Percentiles rank a stretch among this genome's conserved stretches.
Conservation (phyloP, 345 rosid species). For the Salix koriyanagi region DNA sequence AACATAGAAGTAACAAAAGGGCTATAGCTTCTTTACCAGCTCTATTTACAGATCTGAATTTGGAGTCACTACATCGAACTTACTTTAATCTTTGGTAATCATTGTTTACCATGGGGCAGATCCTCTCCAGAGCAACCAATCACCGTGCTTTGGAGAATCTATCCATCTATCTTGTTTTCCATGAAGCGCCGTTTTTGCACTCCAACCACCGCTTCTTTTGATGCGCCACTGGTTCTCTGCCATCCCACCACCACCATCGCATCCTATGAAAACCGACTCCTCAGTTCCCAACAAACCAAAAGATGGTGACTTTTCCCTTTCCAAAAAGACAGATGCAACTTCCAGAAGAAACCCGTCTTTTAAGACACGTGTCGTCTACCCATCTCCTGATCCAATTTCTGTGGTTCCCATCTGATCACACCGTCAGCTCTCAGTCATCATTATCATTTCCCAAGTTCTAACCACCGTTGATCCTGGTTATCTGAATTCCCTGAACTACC, state of each 20-base stretch:
- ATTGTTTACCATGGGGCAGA: no score
- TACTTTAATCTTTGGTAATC: no score
- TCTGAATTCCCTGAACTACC: conserved; percentile 20
- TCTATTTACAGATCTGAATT: no score
- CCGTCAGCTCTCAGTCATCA: no score
- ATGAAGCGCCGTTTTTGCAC: background rate
- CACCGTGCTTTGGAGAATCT: background rate
- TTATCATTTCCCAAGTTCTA: conserved; percentile 56
- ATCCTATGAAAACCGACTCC: background rate
- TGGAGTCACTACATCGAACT: no score
- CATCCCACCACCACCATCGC: background rate
- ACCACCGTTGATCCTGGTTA: conserved; percentile 46
- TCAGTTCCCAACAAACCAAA: background rate
- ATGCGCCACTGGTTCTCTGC: background rate
- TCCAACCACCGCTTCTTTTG: background rate
- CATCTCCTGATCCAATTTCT: no score
- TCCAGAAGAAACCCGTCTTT: background rate
- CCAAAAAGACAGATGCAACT: background rate
- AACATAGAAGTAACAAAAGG: no score
- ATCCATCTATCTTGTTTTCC: background rate
- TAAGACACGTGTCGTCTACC: background rate
- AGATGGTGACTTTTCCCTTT: background rate
- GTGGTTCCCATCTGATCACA: background rate
- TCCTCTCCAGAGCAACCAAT: no score
- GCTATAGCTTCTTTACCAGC: no score